A percentile compares a stretch with the other conserved stretches of the same genome.
These are phyloP conservation scores for Leptosphaerulina australis DNA, from an alignment of 2,329 filamentous ascomycete species.

Conservation along the genomic window DNA sequence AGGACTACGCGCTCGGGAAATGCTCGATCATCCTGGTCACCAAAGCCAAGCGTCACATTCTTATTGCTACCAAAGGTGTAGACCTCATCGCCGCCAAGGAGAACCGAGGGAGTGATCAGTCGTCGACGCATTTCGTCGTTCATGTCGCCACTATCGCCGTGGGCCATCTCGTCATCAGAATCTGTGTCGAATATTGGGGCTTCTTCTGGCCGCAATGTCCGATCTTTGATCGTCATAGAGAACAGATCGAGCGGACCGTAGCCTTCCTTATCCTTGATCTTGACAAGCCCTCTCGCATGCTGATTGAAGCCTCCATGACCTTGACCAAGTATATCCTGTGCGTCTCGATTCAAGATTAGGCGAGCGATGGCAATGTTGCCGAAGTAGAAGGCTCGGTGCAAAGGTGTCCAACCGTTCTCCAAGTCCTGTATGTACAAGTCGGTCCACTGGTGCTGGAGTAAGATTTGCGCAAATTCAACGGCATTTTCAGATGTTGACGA, in stretches of 20 bases:
- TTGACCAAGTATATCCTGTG: conserved; percentile 67
- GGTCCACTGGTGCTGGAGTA: conserved; percentile 80
- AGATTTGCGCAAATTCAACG: conserved; percentile 73
- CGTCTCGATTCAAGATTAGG: conserved; percentile 78
- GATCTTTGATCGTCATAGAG: conserved; percentile 80
- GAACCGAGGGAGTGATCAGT: conserved; percentile 36
- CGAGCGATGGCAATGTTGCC: conserved; percentile 88
- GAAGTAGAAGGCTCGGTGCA: conserved; percentile 88
- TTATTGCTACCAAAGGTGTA: conserved; percentile 97
- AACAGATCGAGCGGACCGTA: conserved; percentile 95
- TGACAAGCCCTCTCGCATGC: conserved; percentile 77
- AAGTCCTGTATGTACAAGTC: conserved; percentile 87
- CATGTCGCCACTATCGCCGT: conserved; percentile 53
- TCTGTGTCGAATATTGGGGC: conserved; percentile 53
- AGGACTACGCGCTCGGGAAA: conserved; percentile 84
- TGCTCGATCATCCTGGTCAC: conserved; percentile 94
- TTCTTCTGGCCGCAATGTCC: conserved; percentile 61
- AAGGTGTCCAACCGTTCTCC: conserved; percentile 94
- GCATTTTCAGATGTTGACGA: conserved; percentile 75
- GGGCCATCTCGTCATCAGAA: conserved; percentile 57
- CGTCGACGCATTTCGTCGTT: conserved; percentile 38
- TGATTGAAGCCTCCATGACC: conserved; percentile 63
- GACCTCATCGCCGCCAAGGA: conserved; percentile 76
- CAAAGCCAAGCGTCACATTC: conserved; percentile 88
- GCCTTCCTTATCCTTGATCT: conserved; percentile 93